Base-by-base conservation (phyloP, 768 basidiomycete species). In the Suillus placidus region DNA sequence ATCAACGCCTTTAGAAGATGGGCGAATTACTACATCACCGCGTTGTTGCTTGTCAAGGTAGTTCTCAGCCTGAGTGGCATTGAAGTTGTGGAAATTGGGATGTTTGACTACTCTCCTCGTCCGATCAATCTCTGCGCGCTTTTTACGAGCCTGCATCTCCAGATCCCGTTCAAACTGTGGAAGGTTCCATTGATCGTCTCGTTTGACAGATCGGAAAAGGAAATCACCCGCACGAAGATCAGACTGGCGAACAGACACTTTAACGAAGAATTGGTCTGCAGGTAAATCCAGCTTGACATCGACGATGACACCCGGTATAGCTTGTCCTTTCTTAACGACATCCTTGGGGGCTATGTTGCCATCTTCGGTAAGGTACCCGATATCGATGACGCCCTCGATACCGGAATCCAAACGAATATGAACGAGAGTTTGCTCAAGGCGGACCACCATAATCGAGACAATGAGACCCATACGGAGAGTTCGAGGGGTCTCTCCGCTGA, bases 81-180 rank as follows among this genome's bases (percentile, higher is more conserved):
- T 96, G 83, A 97, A 89, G 73, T 97, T 94, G 74, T 96, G 93
- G 86, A 98, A 99, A 77, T 97, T 95, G 2, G 97, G 97, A 76
- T 99, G 97, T 75, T 98, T 95, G 80, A 99, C 93, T 62, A 97
- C 88, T 32, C 97, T 84, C 66, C 94, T 87, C 42, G 88, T 86
- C 67, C 86, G 84, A 70, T 93, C 91, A 10, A 87, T 89, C 72
- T 94, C 91, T 2, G 92, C 88, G 56, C 93, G 83, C 80, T 94
- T 96, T 80, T 93, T 96, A 68, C 93, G 85, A 30, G 85, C 86
- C 67, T 91, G 80, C 69, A 93, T 79, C 67, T 95, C 92, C 68
- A 79, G 76, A 72, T 95, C 92, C 66, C 86, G 87, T 35, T 87
- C 85, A 69, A 84, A 82, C 61, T 84, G 87, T n/a, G 78, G 77